Base-by-base conservation (phyloP, 1,284 basidiomycete genomes). In the Cryptococcus sp. region DNA sequence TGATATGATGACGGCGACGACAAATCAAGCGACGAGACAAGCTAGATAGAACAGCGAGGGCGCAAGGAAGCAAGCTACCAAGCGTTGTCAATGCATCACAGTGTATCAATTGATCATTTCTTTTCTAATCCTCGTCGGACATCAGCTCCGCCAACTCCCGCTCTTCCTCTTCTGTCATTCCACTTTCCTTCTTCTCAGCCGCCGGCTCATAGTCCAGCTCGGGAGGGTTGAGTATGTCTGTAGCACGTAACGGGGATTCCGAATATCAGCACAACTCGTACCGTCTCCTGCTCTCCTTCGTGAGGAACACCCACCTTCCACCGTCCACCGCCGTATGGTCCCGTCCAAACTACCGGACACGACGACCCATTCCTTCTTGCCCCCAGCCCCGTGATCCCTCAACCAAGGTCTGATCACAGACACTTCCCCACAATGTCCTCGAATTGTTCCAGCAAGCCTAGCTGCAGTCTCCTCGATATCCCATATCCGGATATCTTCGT, bases 351-450 rank as follows among this genome's bases (percentile, higher is more conserved):
- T 87, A 0, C 86, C 84, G 55, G 87, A 92, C 42, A 96, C 78
- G 1, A 76, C 54, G 45, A 93, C 82, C 88, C 89, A 92, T 69
- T 89, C 86, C 4, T 84, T 76, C 47, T 78, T 78, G 19, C 78
- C 82, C 50, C 74, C 76, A 3, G 80, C 79, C 17, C 77, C 72
- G 6, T 77, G 79, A 54, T 79, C 79, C 25, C 85, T 82, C 62
- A 84, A 75, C 90, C 91, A 95, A 6, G 88, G 77, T 35, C 83
- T 82, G 43, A 96, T 76, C 2, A 84, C 85, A 5, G 84, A 88
- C 11, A 95, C 86, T 66, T 93, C 90, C 63, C 91, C 90, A 84
- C 88, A 91, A 74, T 96, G 93, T 5, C 85, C 92, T 64, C 93
- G 88, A 7, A 91, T 79, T 64, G 85, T 83, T 0, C 71, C 62